These are phyloP conservation scores for Sistotremastrum niveocremeum DNA, from an alignment of 768 basidiomycete species.

Conservation along the genomic window DNA sequence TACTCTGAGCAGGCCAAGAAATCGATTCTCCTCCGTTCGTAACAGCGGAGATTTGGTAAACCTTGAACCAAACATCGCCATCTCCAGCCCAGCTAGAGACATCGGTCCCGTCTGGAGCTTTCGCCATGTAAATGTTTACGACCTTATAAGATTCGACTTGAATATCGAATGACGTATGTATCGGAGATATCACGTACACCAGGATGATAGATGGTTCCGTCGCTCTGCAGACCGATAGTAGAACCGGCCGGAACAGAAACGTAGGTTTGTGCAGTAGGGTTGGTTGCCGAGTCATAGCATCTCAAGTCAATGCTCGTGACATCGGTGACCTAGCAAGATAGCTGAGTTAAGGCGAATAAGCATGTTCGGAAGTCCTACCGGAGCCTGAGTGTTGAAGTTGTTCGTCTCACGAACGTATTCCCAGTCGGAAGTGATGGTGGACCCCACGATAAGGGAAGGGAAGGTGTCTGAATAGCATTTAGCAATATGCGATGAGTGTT, in stretches of 20 bases:
- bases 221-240: conserved; percentile 8
- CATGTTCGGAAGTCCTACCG: conserved; percentile 3
- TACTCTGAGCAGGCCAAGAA: conserved; percentile 5
- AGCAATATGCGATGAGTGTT: not conserved
- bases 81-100: conserved; percentile 6
- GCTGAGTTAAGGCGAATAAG: no score
- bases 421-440: conserved; percentile 6
- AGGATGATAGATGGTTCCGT: conserved; percentile 8
- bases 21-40: conserved; percentile 1
- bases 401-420: conserved; percentile 6
- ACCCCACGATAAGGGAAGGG: conserved; percentile 5
- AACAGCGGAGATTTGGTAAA: conserved; percentile 5
- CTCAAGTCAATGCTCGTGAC: conserved; percentile 4
- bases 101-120: conserved; percentile 6
- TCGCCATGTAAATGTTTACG: conserved; percentile 8
- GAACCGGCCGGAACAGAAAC: conserved; percentile 6
- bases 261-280: conserved; percentile 3
- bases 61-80: conserved; percentile 11
- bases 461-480: conserved; percentile 2
- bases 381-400: conserved; percentile 4
- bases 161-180: no score
- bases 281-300: conserved; percentile 6
- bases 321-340: conserved; percentile 5
- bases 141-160: not conserved
- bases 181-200: conserved; percentile 3